A percentile compares a stretch with the other conserved stretches of the same genome.
phyloP scores from a whole-genome alignment of 352 stramenopile genomes.

The Achlya hypogyna region DNA sequence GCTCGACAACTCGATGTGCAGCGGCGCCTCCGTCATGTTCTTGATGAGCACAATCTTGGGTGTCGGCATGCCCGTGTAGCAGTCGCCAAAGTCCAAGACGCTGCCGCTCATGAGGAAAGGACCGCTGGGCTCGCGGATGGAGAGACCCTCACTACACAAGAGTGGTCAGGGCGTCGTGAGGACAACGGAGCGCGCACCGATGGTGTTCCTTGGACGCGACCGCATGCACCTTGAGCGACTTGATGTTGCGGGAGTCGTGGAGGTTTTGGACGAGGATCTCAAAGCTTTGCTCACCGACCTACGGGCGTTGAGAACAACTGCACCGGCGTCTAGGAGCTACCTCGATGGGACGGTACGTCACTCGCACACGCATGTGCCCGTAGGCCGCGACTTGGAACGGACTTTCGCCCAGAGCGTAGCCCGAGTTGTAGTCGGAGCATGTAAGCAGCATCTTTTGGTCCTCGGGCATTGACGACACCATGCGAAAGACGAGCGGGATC shows the following conservation, averaged over 20 bases:
- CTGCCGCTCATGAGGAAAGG: constrained; percentile 82
- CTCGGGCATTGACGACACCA: constrained; percentile 70
- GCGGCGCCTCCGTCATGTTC: constrained; percentile 73
- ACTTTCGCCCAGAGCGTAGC: constrained; percentile 72
- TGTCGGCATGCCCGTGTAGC: constrained; percentile 72
- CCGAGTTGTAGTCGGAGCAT: constrained; percentile 82
- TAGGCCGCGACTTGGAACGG: constrained; percentile 75
- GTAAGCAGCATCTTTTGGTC: constrained; percentile 63
- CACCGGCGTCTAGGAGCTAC: constrained; percentile 26
- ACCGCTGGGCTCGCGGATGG: constrained; percentile 74
- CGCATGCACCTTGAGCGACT: constrained; percentile 77
- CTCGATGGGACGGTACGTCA: constrained; percentile 75
- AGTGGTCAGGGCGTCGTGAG: background rate
- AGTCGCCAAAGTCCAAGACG: constrained; percentile 83
- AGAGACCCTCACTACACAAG: constrained; percentile 63
- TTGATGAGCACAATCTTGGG: constrained; percentile 75
- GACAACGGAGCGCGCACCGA: constrained; percentile 28
- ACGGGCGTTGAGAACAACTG: constrained; percentile 11
- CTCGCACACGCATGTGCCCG: constrained; percentile 73
- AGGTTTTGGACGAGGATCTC: constrained; percentile 82
- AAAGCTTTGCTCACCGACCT: constrained; percentile 81
- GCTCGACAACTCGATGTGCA: constrained; percentile 79
- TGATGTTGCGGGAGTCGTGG: constrained; percentile 76
- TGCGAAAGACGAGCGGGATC: constrained; percentile 78
- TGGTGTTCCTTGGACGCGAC: constrained; percentile 85